phyloP scores from a whole-genome alignment of 2,329 filamentous ascomycete genomes.

The Microcyclospora pomicola region DNA sequence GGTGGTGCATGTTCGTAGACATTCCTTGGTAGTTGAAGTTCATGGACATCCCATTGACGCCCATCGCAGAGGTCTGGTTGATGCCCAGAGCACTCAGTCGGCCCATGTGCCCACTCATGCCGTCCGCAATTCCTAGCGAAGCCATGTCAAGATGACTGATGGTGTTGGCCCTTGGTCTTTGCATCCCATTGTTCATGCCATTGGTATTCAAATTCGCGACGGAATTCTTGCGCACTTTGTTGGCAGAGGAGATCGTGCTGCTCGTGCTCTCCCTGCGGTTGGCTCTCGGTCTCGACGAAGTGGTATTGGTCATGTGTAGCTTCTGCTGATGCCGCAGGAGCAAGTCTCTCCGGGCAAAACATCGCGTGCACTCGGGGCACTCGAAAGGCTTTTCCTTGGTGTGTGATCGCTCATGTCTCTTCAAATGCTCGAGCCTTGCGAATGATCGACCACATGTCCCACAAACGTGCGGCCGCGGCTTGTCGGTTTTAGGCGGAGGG shows the following conservation, averaged over 20 bases:
- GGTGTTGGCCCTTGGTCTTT: slow-evolving; percentile 86
- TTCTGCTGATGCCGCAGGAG: slow-evolving; percentile 95
- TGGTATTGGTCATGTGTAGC: slow-evolving; percentile 82
- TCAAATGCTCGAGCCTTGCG: slow-evolving; percentile 86
- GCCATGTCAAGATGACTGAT: slow-evolving; percentile 81
- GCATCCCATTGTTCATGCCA: slow-evolving; percentile 40
- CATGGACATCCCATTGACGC: slow-evolving; percentile 43
- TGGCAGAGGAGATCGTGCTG: slow-evolving; percentile 54
- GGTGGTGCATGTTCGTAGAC: slow-evolving; percentile 53
- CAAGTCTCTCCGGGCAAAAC: slow-evolving; percentile 86
- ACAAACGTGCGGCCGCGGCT: slow-evolving; percentile 89
- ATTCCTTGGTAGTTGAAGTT: slow-evolving; percentile 58
- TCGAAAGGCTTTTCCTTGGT: slow-evolving; percentile 99
- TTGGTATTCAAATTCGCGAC: slow-evolving; percentile 48
- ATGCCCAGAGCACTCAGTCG: slow-evolving; percentile 17
- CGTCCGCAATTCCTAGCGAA: slow-evolving; percentile 43
- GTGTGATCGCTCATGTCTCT: slow-evolving; percentile 94
- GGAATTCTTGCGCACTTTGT: slow-evolving; percentile 83
- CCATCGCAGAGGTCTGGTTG: slow-evolving; percentile 24
- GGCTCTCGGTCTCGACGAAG: slow-evolving; percentile 73
- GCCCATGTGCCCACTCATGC: slow-evolving; percentile 12
- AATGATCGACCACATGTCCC: slow-evolving; percentile 84
- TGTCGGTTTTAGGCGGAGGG: slow-evolving; percentile 87
- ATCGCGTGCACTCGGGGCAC: slow-evolving; percentile 84
- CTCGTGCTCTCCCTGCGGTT: slow-evolving; percentile 72